Base-by-base conservation (phyloP, 768 basidiomycete species). In the Pulveroboletus sp. region DNA sequence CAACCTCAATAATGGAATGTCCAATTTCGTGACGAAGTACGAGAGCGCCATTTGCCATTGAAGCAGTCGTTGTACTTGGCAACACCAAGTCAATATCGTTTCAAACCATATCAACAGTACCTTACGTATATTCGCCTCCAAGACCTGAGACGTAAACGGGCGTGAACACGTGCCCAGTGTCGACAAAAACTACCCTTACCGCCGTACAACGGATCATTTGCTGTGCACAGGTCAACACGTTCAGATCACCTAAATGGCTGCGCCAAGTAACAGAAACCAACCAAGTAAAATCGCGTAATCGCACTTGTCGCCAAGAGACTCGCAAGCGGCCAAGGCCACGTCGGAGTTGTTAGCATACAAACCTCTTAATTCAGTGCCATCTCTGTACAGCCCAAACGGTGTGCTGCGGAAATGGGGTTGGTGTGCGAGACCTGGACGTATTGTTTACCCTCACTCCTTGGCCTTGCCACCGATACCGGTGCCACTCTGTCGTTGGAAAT, bases 11-110 rank as follows among this genome's bases (percentile, higher is more conserved):
- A 42, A 89, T 79, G 21, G 85, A 87, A 67, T 91, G 88, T 0
- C 88, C 88, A 1, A 89, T 78, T 65, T 89, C 88, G 58, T 89
- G 88, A 6, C 86, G 78, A 28, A 90, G 75, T 6, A 89, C 85
- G 17, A 86, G 75, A 15, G 86, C 78, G 0, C 88, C 87, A 47
- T 89, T 91, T 11, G 80, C 73, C 17, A 79, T 65, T 1, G 88
- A 90, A 1, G 87, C 79, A 9, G 89, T 91, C 48, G 86, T 81
- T 5, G 86, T 83, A 3, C 88, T 89, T 28, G 12, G 18, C 35
- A 31, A 21, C 35, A 35, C 37, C 26, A 17, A 17, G 30, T 51
- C 36, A 52, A 37, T 31, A 18, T 30, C n/a, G 43, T 30, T 33
- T 39, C 30, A n/a, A 15, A 45, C 30, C n/a, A 32, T 21, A 39